Evolutionary conservation across 164 flowering plant genomes (phyloP), one percentile per base, ranked within the genome.

Genomic region (Chimonanthus salicifolius): DNA sequence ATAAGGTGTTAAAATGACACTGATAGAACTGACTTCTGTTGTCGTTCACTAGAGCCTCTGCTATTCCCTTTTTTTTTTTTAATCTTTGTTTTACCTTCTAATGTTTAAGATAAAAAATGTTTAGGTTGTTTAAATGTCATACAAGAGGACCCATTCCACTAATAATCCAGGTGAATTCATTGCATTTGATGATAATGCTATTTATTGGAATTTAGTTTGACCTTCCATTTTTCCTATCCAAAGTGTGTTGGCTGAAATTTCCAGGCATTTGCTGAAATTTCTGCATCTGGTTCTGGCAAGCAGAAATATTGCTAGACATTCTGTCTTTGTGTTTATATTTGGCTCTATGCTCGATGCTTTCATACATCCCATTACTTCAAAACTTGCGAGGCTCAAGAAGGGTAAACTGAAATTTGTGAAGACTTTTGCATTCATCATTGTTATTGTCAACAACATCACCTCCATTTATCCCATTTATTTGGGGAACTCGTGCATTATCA

Each of bases 301-400:
- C 49, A 75, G 62, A 73, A 78, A 78, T 66, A 79, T 47, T 72
- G 78, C 78, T 6, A 78, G 81, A 76, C 47, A 78, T 74, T 68
- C 75, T 72, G 18, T 76, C 49, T 76, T 75, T 70, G 70, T 67
- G 33, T 71, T 81, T 69, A 73, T 76, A 43, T 71, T 33, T 49
- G 50, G 83, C 81, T 11, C 74, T 76, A 43, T 76, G 81, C 71
- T 78, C 78, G 20, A 78, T 74, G 81, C 79, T 74, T 68, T 78
- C 63, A 45, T 73, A 65, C 65, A n/a, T 74, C 10, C 21, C 49
- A 67, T 72, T 72, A 70, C 77, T 78, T 74, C 77, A 77, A 15
- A 72, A 74, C 83, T 72, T 65, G 44, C 54, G 33, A 47, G 74
- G 49, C 60, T 64, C n/a, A 20, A 47, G 11, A 66, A 54, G 65